Base-by-base conservation (phyloP, 495 filamentous ascomycete genomes). In the Penicillium desertorum region DNA sequence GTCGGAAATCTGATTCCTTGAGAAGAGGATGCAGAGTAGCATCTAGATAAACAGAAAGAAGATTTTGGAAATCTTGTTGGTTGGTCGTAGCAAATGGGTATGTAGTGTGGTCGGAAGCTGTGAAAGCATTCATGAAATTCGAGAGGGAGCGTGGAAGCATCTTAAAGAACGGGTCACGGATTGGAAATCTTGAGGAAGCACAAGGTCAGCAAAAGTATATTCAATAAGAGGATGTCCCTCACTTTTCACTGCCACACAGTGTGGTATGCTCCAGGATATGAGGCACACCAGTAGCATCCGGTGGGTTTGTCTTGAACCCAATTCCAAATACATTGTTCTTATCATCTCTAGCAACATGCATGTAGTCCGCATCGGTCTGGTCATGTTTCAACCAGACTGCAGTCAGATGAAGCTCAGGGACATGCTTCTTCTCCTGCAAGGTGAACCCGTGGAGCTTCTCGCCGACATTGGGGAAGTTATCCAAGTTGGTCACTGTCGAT, bases 61-160 rank as follows among this genome's bases (percentile, higher is more conserved):
- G 82, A 65, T 98, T 98, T 63, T 88, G 88, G 73, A 92, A 98
- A 65, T 98, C 94, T 68, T 95, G 90, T 34, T 83, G 76, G 63
- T 98, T 98, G n/a, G 94, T 98, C 8, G 94, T 98, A 57, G 94
- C 91, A 67, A 98, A 98, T 2, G 94, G 94, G 69, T 98, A 98
- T 42, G 87, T 92, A n/a, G 94, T 98, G 68, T 98, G 91, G 67
- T 98, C 94, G 20, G 90, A 86, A 32, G 91, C 89, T 36, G 94
- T 98, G 65, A 98, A 95, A 44, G 94, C 94, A 68, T 98, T 98
- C 94, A 98, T 98, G 68, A 96, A 98, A 70, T 97, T 98, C 41
- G 94, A 96, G 3, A 98, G 83, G 23, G 94, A 96, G 47, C 94
- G 87, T 14, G 93, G 95, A 27, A 98, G 83, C 94, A 98, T 98